Evolutionary conservation across 2,329 filamentous ascomycete genomes (phyloP).

Genomic region (Pestalotiopsis sp.): DNA sequence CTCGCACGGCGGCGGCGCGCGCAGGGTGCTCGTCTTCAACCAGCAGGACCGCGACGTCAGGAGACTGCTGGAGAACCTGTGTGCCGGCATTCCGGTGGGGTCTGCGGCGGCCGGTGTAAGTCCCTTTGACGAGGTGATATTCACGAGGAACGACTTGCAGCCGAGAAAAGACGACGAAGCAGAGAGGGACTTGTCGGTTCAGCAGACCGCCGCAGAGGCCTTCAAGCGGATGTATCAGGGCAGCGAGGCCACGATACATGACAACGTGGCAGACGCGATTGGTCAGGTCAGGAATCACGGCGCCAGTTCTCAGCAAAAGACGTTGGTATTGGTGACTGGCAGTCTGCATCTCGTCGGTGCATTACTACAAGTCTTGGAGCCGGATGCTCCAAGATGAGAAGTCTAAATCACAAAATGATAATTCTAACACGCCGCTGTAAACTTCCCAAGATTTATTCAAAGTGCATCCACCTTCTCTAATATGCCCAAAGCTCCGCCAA

Average conservation of each 20-base stretch:
- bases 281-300: slow-evolving; percentile 50
- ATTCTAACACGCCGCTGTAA: not conserved
- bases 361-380: slow-evolving; percentile 70
- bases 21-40: slow-evolving; percentile 78
- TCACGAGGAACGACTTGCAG: slow-evolving; percentile 70
- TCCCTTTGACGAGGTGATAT: slow-evolving; percentile 63
- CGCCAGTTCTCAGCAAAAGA: slow-evolving; percentile 36
- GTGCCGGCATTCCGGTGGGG: slow-evolving; percentile 16
- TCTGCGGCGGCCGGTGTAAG: not conserved
- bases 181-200: slow-evolving; percentile 59
- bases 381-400: slow-evolving; percentile 26
- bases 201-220: slow-evolving; percentile 63
- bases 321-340: slow-evolving; percentile 72
- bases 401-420: slow-evolving; percentile 1
- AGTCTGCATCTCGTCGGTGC: slow-evolving; percentile 85
- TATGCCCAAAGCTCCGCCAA: slow-evolving; percentile 55
- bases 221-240: slow-evolving; percentile 60
- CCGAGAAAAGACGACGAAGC: slow-evolving; percentile 50
- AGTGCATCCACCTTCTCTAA: slow-evolving; percentile 48
- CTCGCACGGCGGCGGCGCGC: slow-evolving; percentile 16
- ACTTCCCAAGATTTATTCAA: slow-evolving; percentile 20
- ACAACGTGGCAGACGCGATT: slow-evolving; percentile 75
- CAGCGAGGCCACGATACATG: slow-evolving; percentile 49
- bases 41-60: slow-evolving; percentile 66
- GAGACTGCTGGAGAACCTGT: slow-evolving; percentile 11